Conservation (phyloP, 1,139 yeast genomes). For the Geotrichum cucujoidarum region DNA sequence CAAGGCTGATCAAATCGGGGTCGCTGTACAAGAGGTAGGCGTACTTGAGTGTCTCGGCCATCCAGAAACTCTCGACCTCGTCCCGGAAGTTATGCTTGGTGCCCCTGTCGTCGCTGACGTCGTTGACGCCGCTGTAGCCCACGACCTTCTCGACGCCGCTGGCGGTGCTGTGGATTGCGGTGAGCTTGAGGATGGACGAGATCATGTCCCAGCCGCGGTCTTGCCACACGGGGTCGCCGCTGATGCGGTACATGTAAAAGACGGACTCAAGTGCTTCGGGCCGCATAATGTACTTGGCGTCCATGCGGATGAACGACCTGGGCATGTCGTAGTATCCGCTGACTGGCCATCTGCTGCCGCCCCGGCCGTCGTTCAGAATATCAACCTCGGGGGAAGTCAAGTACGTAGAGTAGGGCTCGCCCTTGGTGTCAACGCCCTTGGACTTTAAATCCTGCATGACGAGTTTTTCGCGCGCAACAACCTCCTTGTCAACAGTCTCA, state of each 20-base stretch:
- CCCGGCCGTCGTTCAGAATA: slow-evolving; percentile 22
- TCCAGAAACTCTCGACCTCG: slow-evolving; percentile 66
- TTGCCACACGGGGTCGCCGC: slow-evolving; percentile 69
- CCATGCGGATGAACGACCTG: slow-evolving; percentile 35
- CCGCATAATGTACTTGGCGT: slow-evolving; percentile 54
- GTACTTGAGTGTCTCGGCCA: slow-evolving; percentile 74
- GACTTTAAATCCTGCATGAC: not conserved
- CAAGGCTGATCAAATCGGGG: slow-evolving; percentile 52
- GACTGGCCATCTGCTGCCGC: slow-evolving; percentile 33
- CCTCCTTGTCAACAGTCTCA: slow-evolving; percentile 14
- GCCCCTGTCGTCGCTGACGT: slow-evolving; percentile 42
- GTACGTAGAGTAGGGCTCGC: not conserved
- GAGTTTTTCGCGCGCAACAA: not conserved
- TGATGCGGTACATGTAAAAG: slow-evolving; percentile 65
- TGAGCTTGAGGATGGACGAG: slow-evolving; percentile 42
- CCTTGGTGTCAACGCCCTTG: not conserved
- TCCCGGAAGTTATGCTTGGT: slow-evolving; percentile 36
- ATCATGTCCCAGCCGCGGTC: slow-evolving; percentile 66
- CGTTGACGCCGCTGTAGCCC: slow-evolving; percentile 45
- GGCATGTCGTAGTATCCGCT: slow-evolving; percentile 35
- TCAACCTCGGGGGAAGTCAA: not conserved
- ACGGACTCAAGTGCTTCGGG: slow-evolving; percentile 77
- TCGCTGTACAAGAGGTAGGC: slow-evolving; percentile 67
- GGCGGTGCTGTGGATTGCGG: slow-evolving; percentile 12
- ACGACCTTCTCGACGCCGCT: not conserved